phyloP scores from a whole-genome alignment of 768 basidiomycete genomes.

The Suillus subalutaceus region DNA sequence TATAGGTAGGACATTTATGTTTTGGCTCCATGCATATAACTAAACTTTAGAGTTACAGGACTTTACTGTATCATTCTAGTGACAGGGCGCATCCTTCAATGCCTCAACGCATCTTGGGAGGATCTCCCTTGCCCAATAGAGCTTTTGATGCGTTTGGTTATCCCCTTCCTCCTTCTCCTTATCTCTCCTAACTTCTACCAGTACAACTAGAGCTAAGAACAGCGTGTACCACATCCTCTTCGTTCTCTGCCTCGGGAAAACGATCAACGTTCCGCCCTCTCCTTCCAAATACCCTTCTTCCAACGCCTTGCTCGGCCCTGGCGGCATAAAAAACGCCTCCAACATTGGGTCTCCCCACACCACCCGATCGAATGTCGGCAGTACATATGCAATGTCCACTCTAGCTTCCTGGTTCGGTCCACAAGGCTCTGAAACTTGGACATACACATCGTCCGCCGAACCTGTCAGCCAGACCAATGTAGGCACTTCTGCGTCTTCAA shows the following conservation, averaged over 20 bases:
- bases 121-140: slow-evolving; percentile 43
- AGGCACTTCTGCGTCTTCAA: slow-evolving; percentile 77
- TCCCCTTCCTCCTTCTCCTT: slow-evolving; percentile 20
- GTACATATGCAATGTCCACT: slow-evolving; percentile 35
- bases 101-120: slow-evolving; percentile 43
- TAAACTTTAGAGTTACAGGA: not conserved
- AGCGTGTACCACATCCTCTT: slow-evolving; percentile 79
- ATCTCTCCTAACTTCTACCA: slow-evolving; percentile 44
- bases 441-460: slow-evolving; percentile 58
- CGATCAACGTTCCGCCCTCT: slow-evolving; percentile 49
- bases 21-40: not conserved
- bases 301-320: slow-evolving; percentile 51
- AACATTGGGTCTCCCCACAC: slow-evolving; percentile 80
- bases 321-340: slow-evolving; percentile 62
- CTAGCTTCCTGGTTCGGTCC: slow-evolving; percentile 17
- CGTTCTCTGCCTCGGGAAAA: slow-evolving; percentile 70
- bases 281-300: slow-evolving; percentile 58
- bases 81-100: slow-evolving; percentile 46
- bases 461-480: slow-evolving; percentile 67
- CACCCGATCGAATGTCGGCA: slow-evolving; percentile 52
- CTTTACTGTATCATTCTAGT: slow-evolving; percentile 20
- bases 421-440: slow-evolving; percentile 39
- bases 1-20: slow-evolving; percentile 8
- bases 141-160: slow-evolving; percentile 27
- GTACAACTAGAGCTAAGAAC: slow-evolving; percentile 57